Evolutionary conservation across 306 rosid genomes (phyloP), one percentile per base, ranked within the genome.

Genomic region (Pyrus communis): DNA sequence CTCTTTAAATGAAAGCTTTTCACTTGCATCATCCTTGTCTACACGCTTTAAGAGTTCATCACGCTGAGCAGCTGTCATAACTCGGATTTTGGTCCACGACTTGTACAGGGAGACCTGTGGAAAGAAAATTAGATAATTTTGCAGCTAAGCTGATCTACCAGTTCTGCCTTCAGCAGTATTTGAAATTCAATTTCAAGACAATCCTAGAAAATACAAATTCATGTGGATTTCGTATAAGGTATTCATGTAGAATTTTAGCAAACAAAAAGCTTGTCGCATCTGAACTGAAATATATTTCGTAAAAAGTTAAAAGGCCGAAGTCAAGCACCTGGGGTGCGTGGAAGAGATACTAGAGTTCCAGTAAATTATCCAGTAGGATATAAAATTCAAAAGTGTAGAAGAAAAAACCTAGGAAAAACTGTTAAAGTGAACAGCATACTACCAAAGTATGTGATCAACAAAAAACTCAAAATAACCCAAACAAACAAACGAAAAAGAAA

Each of bases 21-120:
- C 88, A 43, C 73, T 75, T 23, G 40, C 77, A 71, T 88, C 85
- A 77, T 85, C 88, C 93, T 77, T 86, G 27, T 52, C 71, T 70
- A 89, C 81, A 76, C 78, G 82, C 85, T 88, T 87, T 73, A 86
- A 72, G 75, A 90, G 93, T 80, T 89, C 88, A 67, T 86, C 88
- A 78, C 97, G 97, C 69, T 95, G 97, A 66, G 85, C 93, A 64
- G 92, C 88, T 69, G 96, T 92, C 97, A 92, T 95, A 68, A 95
- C 88, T 78, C 84, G 90, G 60, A 78, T 77, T 62, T 94, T 89
- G 67, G 98, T 88, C 98, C 98, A 95, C 25, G 97, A 92, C 54
- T 93, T 89, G 77, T 63, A 85, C 79, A 76, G 89, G 69, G 79
- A 95, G 64, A 87, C 91, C 98, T 95, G 80, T 66, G 68, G 65